phyloP scores from a whole-genome alignment of 2,329 filamentous ascomycete genomes.

The Verticillium dahliae region DNA sequence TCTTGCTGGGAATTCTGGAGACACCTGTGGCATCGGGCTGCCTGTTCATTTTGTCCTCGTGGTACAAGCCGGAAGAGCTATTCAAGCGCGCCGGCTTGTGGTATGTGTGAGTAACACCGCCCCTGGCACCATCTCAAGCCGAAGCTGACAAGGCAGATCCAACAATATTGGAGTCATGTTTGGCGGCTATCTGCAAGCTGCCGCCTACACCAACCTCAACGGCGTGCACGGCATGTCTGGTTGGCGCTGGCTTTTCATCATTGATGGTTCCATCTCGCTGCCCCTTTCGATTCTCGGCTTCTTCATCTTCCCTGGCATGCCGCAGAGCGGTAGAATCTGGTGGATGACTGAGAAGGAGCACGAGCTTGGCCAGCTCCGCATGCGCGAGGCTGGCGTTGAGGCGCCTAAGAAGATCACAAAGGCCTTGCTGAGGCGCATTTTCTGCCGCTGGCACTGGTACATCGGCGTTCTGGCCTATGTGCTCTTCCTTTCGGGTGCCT shows the following conservation, averaged over 20 bases:
- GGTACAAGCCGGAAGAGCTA: conserved; percentile 22
- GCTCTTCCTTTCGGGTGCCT: conserved; percentile 9
- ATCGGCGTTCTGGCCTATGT: conserved; percentile 15
- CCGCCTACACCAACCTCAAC: conserved; percentile 40
- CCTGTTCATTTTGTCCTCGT: conserved; percentile 19
- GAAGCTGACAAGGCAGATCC: conserved; percentile 3
- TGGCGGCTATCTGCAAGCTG: conserved; percentile 24
- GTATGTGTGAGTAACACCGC: conserved; percentile 23
- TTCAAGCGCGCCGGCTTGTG: conserved; percentile 41
- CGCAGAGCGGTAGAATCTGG: conserved; percentile 26
- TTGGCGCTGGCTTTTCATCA: conserved; percentile 47
- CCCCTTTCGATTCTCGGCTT: conserved; percentile 44
- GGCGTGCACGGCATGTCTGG: conserved; percentile 39
- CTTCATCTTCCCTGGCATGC: conserved; percentile 34
- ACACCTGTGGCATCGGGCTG: conserved; percentile 9
- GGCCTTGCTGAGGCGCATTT: conserved; percentile 16
- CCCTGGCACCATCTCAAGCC: conserved; percentile 16
- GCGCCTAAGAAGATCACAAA: conserved; percentile 13
- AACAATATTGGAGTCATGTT: conserved; percentile 19
- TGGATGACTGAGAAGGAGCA: conserved; percentile 24
- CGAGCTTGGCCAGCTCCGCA: conserved; percentile 22
- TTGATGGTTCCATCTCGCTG: conserved; percentile 48
- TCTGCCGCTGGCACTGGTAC: conserved; percentile 19
- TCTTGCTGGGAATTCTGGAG: conserved; percentile 19
- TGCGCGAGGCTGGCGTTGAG: conserved; percentile 13